Percentiles rank a stretch among this genome's conserved stretches.
phyloP scores from a whole-genome alignment of 78 protist species.

The Bigelowiella natans region DNA sequence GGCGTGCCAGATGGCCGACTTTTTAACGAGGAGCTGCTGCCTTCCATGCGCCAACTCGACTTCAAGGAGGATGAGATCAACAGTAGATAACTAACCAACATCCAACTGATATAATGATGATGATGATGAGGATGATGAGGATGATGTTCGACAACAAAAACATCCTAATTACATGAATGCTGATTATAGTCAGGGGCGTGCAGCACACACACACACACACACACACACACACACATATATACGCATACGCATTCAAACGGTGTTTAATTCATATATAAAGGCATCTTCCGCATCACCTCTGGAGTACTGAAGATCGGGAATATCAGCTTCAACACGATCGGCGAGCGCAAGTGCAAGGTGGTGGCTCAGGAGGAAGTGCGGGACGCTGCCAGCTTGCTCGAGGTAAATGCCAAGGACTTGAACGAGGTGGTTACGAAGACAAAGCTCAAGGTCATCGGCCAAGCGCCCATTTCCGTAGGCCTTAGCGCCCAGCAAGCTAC shows the following conservation, averaged over 20 bases:
- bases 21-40: background rate
- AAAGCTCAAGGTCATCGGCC: background rate
- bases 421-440: background rate
- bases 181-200: too few relatives aligned
- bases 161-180: too few relatives aligned
- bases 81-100: too few relatives aligned
- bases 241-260: too few relatives aligned
- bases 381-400: background rate
- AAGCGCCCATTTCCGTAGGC: background rate
- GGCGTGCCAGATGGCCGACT: slow-evolving; percentile 3
- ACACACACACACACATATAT: too few relatives aligned
- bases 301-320: slow-evolving; percentile 8
- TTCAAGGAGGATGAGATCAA: background rate
- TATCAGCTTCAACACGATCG: background rate
- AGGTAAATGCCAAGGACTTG: background rate
- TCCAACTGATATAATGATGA: too few relatives aligned
- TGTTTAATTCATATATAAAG: too few relatives aligned
- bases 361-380: background rate
- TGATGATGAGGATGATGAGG: too few relatives aligned
- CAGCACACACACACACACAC: too few relatives aligned
- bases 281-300: background rate
- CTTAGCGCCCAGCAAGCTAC: background rate
- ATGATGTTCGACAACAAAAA: too few relatives aligned
- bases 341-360: background rate
- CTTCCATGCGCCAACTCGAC: background rate